These are phyloP conservation scores for Spirogloea muscicola DNA, from an alignment of 139 green algal genomes.

Conservation along the genomic window DNA sequence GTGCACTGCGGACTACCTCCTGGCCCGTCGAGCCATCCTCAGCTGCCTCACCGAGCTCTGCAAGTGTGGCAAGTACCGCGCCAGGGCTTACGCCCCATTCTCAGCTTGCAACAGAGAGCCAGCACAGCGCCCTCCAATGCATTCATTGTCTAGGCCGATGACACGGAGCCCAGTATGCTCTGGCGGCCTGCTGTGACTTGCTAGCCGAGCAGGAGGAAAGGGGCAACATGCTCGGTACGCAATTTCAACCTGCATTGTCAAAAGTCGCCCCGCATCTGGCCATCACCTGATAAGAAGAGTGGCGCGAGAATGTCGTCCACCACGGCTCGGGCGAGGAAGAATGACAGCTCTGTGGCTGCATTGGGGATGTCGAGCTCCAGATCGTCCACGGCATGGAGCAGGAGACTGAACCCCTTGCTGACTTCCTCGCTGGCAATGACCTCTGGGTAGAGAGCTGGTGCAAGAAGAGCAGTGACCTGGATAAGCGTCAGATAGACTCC, in stretches of 20 bases:
- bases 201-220: too few relatives aligned
- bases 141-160: too few relatives aligned
- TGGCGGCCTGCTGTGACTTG: too few relatives aligned
- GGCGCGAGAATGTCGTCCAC: constrained; percentile 79
- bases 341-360: constrained; percentile 58
- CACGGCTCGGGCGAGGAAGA: constrained; percentile 77
- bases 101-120: background rate
- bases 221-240: too few relatives aligned
- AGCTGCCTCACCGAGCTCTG: background rate
- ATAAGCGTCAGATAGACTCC: too few relatives aligned
- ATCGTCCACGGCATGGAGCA: constrained; percentile 67
- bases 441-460: constrained; percentile 82
- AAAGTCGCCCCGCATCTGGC: too few relatives aligned
- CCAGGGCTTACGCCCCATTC: background rate
- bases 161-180: too few relatives aligned
- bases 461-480: too few relatives aligned
- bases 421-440: constrained; percentile 41
- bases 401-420: constrained; percentile 43
- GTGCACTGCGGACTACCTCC: constrained; percentile 41
- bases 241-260: too few relatives aligned
- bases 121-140: background rate
- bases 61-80: too few relatives aligned
- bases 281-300: constrained; percentile 58
- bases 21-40: too few relatives aligned
- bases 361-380: constrained; percentile 74